These are phyloP conservation scores for Nigrospora osmanthi DNA, from an alignment of 2,329 filamentous ascomycete genomes.

Conservation along the genomic window DNA sequence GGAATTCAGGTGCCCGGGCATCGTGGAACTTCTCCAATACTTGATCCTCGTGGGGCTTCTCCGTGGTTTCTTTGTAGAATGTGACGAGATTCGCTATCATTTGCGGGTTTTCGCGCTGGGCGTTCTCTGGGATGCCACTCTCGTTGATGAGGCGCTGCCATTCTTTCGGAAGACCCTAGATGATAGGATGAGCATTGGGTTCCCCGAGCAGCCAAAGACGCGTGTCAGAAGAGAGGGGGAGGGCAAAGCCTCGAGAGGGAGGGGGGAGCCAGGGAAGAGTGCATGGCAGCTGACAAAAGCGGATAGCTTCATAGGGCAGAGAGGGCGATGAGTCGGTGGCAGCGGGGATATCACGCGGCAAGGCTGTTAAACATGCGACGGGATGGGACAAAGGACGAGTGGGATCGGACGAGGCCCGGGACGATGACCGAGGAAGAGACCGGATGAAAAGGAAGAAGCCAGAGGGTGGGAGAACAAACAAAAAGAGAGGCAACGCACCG, in stretches of 20 bases:
- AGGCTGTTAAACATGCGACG: too few relatives aligned
- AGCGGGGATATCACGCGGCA: too few relatives aligned
- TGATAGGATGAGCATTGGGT: slow-evolving; percentile 4
- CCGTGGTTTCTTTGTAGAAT: slow-evolving; percentile 93
- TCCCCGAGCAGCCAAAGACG: background rate
- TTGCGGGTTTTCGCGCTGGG: slow-evolving; percentile 91
- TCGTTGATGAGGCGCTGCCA: slow-evolving; percentile 95
- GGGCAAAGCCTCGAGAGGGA: slow-evolving; percentile 1
- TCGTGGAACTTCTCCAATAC: slow-evolving; percentile 96
- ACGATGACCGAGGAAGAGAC: slow-evolving; percentile 8
- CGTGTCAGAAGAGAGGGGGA: background rate
- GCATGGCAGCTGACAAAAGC: too few relatives aligned
- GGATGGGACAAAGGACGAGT: too few relatives aligned
- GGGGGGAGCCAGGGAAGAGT: background rate
- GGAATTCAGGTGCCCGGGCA: slow-evolving; percentile 54
- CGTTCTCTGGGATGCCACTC: slow-evolving; percentile 92
- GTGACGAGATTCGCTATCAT: slow-evolving; percentile 92
- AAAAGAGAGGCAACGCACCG: slow-evolving; percentile 49
- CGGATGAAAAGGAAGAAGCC: background rate
- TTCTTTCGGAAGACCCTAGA: slow-evolving; percentile 86
- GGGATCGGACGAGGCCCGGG: background rate
- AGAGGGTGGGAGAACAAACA: background rate
- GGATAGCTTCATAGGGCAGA: too few relatives aligned
- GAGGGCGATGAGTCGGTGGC: too few relatives aligned
- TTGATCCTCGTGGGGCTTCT: slow-evolving; percentile 71